Evolutionary conservation across 2,329 filamentous ascomycete genomes (phyloP), one percentile per base, ranked within the genome.

Genomic region (Calonectria montana): DNA sequence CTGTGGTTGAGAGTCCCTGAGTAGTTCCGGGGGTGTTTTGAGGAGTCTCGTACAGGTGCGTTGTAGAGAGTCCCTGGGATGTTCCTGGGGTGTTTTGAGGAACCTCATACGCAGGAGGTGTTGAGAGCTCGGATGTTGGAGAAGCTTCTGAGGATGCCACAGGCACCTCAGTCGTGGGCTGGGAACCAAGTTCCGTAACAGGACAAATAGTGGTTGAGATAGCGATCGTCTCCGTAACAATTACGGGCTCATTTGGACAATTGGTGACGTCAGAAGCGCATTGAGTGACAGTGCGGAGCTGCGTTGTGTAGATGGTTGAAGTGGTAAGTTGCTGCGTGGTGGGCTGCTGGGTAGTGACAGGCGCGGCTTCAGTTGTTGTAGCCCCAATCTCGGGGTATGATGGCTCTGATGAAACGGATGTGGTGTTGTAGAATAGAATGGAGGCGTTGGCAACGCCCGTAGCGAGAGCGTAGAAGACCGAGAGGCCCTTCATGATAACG

Each of bases 291-390:
- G 77, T 79, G 10, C 72, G 71, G 41, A 79, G 55, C 27, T 67
- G 70, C 9, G 77, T 79, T 4, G 77, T 79, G 75, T 75, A 76
- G 50, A 75, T 21, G 8, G 76, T 77, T 1, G 76, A 77, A 55
- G 76, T 78, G 12, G 75, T 69, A 37, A 63, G 37, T 25, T 76
- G 18, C 15, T 78, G 59, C 3, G 69, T 72, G 27, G 53, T 23
- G 29, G 9, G 31, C 31, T 43, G 29, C n/a, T 59, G 31, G 12
- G 53, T 59, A 37, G 53, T 18, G n/a, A 18, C 35, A 25, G 53
- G 25, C 3, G 21, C 53, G 21, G 53, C 31, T 37, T 39, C 31
- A 35, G 31, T 59, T 21, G 53, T 39, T 23, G 53, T 35, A 25
- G 29, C 31, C 8, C 53, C 53, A 59, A 59, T 37, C 29, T 39